Conservation (phyloP, 352 stramenopile species). For the Discostella stelligera region DNA sequence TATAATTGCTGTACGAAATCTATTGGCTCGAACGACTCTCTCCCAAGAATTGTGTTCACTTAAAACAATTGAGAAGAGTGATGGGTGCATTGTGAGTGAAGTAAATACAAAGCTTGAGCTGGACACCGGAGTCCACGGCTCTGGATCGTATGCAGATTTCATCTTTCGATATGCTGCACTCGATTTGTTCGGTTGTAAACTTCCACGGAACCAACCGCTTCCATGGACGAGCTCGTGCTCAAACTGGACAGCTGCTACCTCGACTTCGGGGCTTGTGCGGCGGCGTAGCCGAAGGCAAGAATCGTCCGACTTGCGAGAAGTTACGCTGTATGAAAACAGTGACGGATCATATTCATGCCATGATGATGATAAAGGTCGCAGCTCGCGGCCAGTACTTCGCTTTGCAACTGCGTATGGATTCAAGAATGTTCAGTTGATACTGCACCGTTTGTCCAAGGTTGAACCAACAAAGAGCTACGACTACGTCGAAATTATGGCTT, state of each 20-base stretch:
- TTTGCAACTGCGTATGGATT: constrained; percentile 96
- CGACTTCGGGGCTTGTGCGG: constrained; percentile 17
- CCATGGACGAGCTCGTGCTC: constrained; percentile 45
- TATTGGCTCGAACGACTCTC: constrained; percentile 10
- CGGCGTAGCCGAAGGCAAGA: constrained; percentile 35
- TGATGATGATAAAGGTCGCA: constrained; percentile 2
- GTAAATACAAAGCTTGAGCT: constrained; percentile 13
- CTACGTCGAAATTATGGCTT: constrained; percentile 99
- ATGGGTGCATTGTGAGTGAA: background rate
- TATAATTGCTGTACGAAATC: constrained; percentile 9
- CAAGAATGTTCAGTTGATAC: constrained; percentile 94
- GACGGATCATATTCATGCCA: constrained; percentile 62
- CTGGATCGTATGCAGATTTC: constrained; percentile 75
- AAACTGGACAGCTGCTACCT: constrained; percentile 1
- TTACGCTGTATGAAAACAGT: constrained; percentile 58
- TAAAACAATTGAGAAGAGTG: constrained; percentile 8
- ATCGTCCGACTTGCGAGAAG: constrained; percentile 57
- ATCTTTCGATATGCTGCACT: constrained; percentile 72
- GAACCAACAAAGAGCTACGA: constrained; percentile 63
- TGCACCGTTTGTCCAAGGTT: constrained; percentile 82
- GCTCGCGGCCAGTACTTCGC: constrained; percentile 72
- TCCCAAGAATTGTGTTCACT: constrained; percentile 4
- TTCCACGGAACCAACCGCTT: constrained; percentile 37
- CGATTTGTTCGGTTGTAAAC: constrained; percentile 60
- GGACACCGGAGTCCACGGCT: constrained; percentile 46